Conservation (phyloP, 2,329 filamentous ascomycete genomes). For the Podosphaera fusca region DNA sequence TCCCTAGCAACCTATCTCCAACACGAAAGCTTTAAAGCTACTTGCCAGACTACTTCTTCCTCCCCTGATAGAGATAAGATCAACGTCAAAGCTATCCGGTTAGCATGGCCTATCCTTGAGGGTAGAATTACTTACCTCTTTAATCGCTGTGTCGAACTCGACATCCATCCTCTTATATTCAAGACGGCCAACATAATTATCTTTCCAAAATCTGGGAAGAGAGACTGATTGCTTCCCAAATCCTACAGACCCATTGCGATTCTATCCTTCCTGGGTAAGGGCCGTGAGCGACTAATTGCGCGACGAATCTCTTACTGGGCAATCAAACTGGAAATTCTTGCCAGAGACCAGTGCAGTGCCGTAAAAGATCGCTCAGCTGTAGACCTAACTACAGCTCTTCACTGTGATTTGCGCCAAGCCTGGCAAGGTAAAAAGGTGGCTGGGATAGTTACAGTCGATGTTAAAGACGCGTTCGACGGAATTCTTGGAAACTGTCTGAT, state of each 20-base stretch:
- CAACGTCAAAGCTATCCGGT: not conserved
- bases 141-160: not conserved
- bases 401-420: not conserved
- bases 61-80: not conserved
- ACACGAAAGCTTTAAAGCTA: not conserved
- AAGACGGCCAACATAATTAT: not conserved
- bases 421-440: not conserved
- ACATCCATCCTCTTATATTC: not conserved
- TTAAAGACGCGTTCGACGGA: not conserved
- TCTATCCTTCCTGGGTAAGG: not conserved
- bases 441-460: constrained; percentile 1
- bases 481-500: no score
- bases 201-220: not conserved
- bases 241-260: not conserved
- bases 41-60: not conserved
- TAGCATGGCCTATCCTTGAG: not conserved
- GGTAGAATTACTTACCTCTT: not conserved
- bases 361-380: not conserved
- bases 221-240: not conserved
- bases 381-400: not conserved
- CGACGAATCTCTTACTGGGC: not conserved
- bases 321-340: not conserved
- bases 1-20: not conserved
- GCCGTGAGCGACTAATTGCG: not conserved
- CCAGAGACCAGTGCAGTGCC: not conserved